A percentile compares a stretch with the other conserved stretches of the same genome.
phyloP scores from a whole-genome alignment of 306 rosid genomes.

The Citrullus amarus region DNA sequence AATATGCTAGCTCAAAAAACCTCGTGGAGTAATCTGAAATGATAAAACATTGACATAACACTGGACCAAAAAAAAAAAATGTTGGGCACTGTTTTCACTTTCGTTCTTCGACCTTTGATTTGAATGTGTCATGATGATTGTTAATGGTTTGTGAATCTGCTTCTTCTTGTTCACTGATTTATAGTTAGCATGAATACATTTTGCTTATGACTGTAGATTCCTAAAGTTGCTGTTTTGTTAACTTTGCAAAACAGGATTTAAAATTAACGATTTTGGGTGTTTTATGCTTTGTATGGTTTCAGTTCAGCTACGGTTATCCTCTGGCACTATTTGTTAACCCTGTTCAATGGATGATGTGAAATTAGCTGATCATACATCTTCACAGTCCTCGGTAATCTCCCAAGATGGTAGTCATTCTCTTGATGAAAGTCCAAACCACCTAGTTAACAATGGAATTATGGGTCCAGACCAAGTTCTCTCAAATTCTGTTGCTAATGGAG shows the following conservation, averaged over 20 bases:
- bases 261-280: background rate
- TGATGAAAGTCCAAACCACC: background rate
- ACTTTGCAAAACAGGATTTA: background rate
- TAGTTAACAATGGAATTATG: constrained; percentile 6
- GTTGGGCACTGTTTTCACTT: background rate
- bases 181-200: background rate
- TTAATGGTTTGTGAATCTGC: background rate
- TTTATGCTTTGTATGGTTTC: constrained; percentile 1
- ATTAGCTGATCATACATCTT: background rate
- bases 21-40: background rate
- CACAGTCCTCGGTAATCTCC: background rate
- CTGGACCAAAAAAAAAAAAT: background rate
- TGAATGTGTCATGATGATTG: background rate
- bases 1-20: background rate
- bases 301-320: background rate
- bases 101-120: background rate
- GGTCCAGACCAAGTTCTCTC: background rate
- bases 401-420: background rate
- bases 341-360: constrained; percentile 12
- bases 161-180: background rate
- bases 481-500: background rate
- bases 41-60: background rate
- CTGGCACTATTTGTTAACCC: background rate
- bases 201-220: background rate
- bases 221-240: background rate